phyloP scores from a whole-genome alignment of 1,284 basidiomycete species.

The Malassezia yamatoensis region DNA sequence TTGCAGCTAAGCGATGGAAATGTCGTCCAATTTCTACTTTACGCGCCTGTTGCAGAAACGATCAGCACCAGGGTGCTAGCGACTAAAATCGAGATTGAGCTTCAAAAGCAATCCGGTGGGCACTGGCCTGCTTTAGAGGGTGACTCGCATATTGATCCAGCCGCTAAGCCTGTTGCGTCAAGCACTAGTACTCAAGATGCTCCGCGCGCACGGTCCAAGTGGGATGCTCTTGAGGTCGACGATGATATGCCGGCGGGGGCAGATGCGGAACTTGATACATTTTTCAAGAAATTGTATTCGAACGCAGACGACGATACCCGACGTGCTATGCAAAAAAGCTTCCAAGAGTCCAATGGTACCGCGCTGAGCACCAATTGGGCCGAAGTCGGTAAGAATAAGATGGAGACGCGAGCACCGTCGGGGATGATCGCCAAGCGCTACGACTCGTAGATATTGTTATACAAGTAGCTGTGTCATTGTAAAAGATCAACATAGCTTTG shows the following conservation, averaged over 20 bases:
- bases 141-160: background rate
- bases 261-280: slow-evolving; percentile 34
- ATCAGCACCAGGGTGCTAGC: slow-evolving; percentile 13
- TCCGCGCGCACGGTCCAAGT: slow-evolving; percentile 26
- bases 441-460: slow-evolving; percentile 10
- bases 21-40: background rate
- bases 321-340: slow-evolving; percentile 44
- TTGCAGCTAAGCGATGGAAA: background rate
- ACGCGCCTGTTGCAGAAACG: background rate
- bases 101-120: slow-evolving; percentile 26
- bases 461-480: too few species aligned
- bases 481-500: too few species aligned
- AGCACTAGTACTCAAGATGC: background rate
- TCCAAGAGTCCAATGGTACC: slow-evolving; percentile 42
- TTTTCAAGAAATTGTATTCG: slow-evolving; percentile 44
- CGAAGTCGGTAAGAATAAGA: slow-evolving; percentile 30
- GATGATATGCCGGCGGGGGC: slow-evolving; percentile 17
- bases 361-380: slow-evolving; percentile 43
- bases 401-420: slow-evolving; percentile 27
- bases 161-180: background rate
- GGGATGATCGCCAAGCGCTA: slow-evolving; percentile 42
- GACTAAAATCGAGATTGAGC: slow-evolving; percentile 36
- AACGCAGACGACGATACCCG: slow-evolving; percentile 43
- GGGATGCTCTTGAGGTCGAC: slow-evolving; percentile 33
- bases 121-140: slow-evolving; percentile 22